phyloP scores from a whole-genome alignment of 1,139 yeast genomes.

The Candida glucosophila region DNA sequence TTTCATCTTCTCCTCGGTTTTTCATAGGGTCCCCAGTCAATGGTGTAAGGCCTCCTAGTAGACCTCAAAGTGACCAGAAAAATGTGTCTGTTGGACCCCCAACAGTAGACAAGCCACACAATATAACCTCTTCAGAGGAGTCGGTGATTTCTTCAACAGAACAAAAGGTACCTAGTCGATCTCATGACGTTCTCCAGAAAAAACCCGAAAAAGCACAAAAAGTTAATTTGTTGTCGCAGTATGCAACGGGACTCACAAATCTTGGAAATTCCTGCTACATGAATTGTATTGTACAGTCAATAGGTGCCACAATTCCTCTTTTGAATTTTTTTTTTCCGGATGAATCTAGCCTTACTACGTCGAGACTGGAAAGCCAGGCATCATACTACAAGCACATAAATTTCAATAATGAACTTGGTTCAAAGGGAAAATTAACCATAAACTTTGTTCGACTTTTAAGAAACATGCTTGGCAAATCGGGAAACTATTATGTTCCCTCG shows the following conservation, averaged over 20 bases:
- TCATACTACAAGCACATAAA: slow-evolving; percentile 69
- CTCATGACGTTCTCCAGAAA: too few species aligned
- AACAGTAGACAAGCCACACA: too few species aligned
- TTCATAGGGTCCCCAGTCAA: too few species aligned
- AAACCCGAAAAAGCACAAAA: slow-evolving; percentile 28
- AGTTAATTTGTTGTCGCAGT: slow-evolving; percentile 21
- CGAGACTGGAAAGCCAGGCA: slow-evolving; percentile 5
- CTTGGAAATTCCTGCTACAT: slow-evolving; percentile 91
- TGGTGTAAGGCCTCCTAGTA: too few species aligned
- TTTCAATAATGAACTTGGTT: slow-evolving; percentile 66
- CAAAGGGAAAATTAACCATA: slow-evolving; percentile 74
- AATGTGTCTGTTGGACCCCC: too few species aligned
- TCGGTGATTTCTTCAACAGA: neutral
- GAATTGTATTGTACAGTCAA: slow-evolving; percentile 85
- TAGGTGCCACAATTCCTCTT: slow-evolving; percentile 40
- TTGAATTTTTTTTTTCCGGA: slow-evolving; percentile 34
- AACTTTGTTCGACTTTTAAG: slow-evolving; percentile 61
- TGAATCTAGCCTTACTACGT: neutral
- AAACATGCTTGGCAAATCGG: slow-evolving; percentile 46
- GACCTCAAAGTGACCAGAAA: too few species aligned
- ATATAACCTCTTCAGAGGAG: neutral
- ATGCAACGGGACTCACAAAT: slow-evolving; percentile 59
- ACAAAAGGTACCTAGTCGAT: too few species aligned
- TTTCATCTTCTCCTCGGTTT: too few species aligned
- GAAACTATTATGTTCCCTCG: slow-evolving; percentile 43